Base-by-base conservation (phyloP, 129 eudicot genomes). In the Flaveria linearis region DNA sequence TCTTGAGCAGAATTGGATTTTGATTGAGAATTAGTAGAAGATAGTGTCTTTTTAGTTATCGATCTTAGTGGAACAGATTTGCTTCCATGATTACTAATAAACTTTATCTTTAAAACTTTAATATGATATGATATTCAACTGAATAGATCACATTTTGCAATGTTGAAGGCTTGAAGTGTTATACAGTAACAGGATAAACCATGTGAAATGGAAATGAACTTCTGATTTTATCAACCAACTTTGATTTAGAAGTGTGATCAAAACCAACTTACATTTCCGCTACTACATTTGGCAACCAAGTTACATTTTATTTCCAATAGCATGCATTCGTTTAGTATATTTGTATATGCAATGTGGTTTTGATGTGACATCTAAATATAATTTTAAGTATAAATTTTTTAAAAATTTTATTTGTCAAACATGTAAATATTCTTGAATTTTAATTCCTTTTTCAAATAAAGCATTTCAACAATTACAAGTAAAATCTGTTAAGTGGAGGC, bases 41-140 rank as follows among this genome's bases (percentile, higher is more conserved):
- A 20, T 15, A 28, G 14, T 63, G 42, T 28, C 41, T 36, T 9
- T 25, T 15, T 5, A 63, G 4, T 30, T 63, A 7, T 30, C 30
- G 69, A 63, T 63, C 45, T 14, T 71, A 26, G 61, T 49, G 43
- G 74, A 14, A 14, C 9, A 16, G 61, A 50, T 71, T 2, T 50
- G 26, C 28, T 47, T 50, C 18, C 62, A 28, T 71, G 60, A 49
- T 71, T 71, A 26, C n/a, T 28, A 28, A 28, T 28, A 9, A 20
- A 22, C 22, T 75, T 2, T 62, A 63, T 64, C 49, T 20, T 50
- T 18, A 33, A 63, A 51, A 65, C 64, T 15, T 30, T 64, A 50
- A 64, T 3, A 76, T 65, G 52, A 20, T 73, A 26, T 63, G 72
- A 45, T 64, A 7, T 50, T 50, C 11, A 53, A 16, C 13, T 52